Conservation (phyloP, 192 early-diverging fungal species). For the Backusella tarrabulga region DNA sequence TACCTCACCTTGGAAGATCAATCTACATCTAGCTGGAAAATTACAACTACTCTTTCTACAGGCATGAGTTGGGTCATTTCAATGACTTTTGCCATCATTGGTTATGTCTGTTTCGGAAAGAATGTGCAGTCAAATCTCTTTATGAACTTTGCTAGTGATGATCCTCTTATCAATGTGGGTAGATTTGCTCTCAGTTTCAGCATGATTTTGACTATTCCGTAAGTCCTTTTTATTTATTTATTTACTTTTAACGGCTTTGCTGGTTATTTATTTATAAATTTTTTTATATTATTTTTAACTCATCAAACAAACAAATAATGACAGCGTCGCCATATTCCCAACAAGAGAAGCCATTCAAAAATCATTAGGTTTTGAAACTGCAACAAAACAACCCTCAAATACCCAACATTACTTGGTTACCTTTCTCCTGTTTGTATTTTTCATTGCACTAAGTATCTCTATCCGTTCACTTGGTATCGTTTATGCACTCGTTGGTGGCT, state of each 20-base stretch:
- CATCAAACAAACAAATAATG: not conserved
- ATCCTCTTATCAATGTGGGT: conserved; percentile 57
- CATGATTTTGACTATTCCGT: conserved; percentile 60
- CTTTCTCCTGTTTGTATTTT: conserved; percentile 34
- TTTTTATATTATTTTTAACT: not conserved
- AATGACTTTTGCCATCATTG: conserved; percentile 59
- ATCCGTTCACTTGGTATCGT: conserved; percentile 42
- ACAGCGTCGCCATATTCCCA: conserved; percentile 42
- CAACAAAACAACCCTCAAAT: conserved; percentile 28
- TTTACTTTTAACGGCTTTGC: not conserved
- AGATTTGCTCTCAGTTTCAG: conserved; percentile 57
- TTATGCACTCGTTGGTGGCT: conserved; percentile 48
- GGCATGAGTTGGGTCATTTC: conserved; percentile 49
- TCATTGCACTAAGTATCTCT: conserved; percentile 33
- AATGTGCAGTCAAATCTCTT: conserved; percentile 65
- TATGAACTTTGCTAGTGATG: conserved; percentile 60
- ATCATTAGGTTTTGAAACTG: conserved; percentile 40
- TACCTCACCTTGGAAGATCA: conserved; percentile 53
- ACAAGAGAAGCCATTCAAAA: conserved; percentile 48
- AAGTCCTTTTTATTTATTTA: conserved; percentile 10
- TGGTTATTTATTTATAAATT: not conserved
- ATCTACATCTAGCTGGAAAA: conserved; percentile 46
- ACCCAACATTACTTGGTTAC: conserved; percentile 43
- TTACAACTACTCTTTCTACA: conserved; percentile 49
- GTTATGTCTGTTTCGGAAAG: conserved; percentile 63